Evolutionary conservation across 257 asterid species (phyloP), one percentile per base, ranked within the genome.

Genomic region (Solanum tarapatanum): DNA sequence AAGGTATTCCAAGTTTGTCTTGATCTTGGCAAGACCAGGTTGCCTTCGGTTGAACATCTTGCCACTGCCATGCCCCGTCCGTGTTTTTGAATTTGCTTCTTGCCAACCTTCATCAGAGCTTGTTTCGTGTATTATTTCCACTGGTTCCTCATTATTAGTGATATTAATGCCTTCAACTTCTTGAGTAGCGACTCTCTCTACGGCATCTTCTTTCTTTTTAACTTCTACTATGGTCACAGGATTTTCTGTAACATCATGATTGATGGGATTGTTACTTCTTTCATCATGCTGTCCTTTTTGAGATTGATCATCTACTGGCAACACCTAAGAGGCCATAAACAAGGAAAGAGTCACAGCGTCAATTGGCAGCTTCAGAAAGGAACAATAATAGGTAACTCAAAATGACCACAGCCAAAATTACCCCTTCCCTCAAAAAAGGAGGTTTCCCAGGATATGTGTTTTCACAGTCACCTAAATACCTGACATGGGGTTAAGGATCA

Each of bases 61-160:
- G 36, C 94, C 79, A 82, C 94, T 86, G 68, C 92, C 92, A 85
- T 90, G 93, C 48, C 93, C 94, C 13, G 94, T 91, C 83, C 98
- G 93, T 75, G 97, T 94, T 92, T 94, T 96, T 3, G 98, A 86
- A 87, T 91, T 93, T 82, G 99, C 99, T 91, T 95, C 99, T 89
- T 95, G 97, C 99, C 99, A 97, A 76, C 98, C 99, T 87, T 94
- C 96, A 51, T 96, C 99, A 33, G 97, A 92, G 84, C 91, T 93
- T 26, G 88, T 85, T 88, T 91, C 99, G 75, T 86, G 92, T 48
- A 75, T 74, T 91, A 90, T 93, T 88, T 90, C 94, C 10, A 89
- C 82, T 58, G 90, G 89, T 86, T 60, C 89, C 79, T 85, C 87
- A 33, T 88, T 48, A 32, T 16, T 73, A 80, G 91, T 51, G 70